Evolutionary conservation across 306 rosid genomes (phyloP).

Genomic region (Hippophae tibetana): DNA sequence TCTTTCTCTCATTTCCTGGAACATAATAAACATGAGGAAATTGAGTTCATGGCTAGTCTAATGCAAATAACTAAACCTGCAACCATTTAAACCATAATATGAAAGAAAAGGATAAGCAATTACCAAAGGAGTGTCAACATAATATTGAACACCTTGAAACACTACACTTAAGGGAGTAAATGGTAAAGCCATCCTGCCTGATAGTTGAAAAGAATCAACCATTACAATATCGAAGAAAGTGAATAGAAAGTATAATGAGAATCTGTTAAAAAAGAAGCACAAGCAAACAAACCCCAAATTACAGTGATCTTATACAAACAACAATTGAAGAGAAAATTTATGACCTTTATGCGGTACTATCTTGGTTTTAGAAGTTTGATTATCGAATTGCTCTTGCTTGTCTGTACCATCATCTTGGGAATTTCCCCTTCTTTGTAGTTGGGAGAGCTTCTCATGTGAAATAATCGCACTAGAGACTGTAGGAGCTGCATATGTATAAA

Average conservation of each 20-base stretch:
- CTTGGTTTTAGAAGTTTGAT: background rate
- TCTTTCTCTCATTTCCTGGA: constrained; percentile 24
- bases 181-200: constrained; percentile 32
- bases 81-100: background rate
- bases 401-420: background rate
- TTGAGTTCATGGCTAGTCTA: background rate
- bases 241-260: background rate
- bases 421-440: background rate
- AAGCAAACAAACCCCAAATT: too few relatives aligned
- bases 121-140: constrained; percentile 32
- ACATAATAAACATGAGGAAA: background rate
- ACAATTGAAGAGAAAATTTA: background rate
- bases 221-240: background rate
- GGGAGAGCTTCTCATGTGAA: background rate
- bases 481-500: background rate
- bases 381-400: background rate
- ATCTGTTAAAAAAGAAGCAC: too few relatives aligned
- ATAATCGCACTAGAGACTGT: background rate
- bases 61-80: background rate
- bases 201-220: background rate
- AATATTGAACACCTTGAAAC: constrained; percentile 35
- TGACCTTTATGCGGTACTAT: constrained; percentile 7
- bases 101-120: background rate
- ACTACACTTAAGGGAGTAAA: constrained; percentile 27
- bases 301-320: background rate